Evolutionary conservation across 345 rosid genomes (phyloP).

Genomic region (Heritiera fomes): DNA sequence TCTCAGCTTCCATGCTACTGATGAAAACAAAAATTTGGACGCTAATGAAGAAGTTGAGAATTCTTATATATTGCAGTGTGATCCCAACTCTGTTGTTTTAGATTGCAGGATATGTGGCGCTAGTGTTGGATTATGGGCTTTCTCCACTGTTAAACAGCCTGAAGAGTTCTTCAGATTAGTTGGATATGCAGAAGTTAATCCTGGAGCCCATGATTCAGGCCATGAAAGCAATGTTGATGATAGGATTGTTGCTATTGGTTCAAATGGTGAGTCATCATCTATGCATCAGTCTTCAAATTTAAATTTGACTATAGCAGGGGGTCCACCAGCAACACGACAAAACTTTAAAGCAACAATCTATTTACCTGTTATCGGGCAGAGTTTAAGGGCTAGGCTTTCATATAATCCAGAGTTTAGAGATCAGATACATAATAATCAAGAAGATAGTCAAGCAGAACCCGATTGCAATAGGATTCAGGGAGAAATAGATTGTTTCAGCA

Average conservation of each 20-base stretch:
- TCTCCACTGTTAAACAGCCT: conserved; percentile 59
- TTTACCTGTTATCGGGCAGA: conserved; percentile 72
- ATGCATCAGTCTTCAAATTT: conserved; percentile 41
- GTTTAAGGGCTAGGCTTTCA: conserved; percentile 72
- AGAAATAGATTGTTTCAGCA: conserved; percentile 19
- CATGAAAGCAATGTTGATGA: conserved; percentile 27
- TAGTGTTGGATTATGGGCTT: conserved; percentile 90
- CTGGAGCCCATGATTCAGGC: conserved; percentile 32
- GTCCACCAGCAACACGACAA: conserved; percentile 82
- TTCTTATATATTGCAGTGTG: conserved; percentile 42
- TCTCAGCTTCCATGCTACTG: conserved; percentile 27
- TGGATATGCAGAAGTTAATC: conserved; percentile 54
- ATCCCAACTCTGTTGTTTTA: conserved; percentile 77
- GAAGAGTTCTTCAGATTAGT: conserved; percentile 68
- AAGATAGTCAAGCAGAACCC: conserved; percentile 32
- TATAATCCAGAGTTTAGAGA: conserved; percentile 59
- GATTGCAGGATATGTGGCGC: conserved; percentile 97
- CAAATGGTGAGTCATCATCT: conserved; percentile 28
- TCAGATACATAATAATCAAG: conserved; percentile 28
- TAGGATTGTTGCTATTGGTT: conserved; percentile 22
- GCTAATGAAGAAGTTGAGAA: conserved; percentile 31
- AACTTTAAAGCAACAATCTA: conserved; percentile 88
- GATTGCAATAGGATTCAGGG: conserved; percentile 25
- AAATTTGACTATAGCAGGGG: conserved; percentile 85
- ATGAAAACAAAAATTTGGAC: conserved; percentile 34